Conservation (phyloP, 371 early-diverging fungal genomes). For the Smittium culicis region DNA sequence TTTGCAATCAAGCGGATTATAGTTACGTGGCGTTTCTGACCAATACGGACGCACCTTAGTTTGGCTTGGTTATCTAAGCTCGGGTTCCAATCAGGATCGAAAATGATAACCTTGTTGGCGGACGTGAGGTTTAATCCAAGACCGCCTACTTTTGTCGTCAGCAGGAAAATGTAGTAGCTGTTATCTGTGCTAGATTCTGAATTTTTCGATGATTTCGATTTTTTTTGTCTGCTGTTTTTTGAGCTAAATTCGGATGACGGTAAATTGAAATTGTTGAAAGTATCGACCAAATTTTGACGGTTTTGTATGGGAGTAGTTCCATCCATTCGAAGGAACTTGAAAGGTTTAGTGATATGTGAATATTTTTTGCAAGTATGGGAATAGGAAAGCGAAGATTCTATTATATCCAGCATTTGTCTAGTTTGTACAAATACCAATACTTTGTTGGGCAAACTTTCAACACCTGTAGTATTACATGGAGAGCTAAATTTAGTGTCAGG, state of each 20-base stretch:
- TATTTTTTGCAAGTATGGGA: slow-evolving; percentile 21
- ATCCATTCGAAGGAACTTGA: slow-evolving; percentile 78
- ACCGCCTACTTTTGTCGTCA: slow-evolving; percentile 96
- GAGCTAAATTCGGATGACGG: neutral
- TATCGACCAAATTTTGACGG: slow-evolving; percentile 70
- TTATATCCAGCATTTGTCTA: slow-evolving; percentile 88
- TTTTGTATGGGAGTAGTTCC: slow-evolving; percentile 78
- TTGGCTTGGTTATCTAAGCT: slow-evolving; percentile 93
- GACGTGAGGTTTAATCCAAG: slow-evolving; percentile 92
- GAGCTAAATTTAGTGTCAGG: too few relatives aligned
- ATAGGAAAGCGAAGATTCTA: slow-evolving; percentile 45
- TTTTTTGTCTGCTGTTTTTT: neutral
- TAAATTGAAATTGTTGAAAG: slow-evolving; percentile 35
- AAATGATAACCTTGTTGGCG: slow-evolving; percentile 90
- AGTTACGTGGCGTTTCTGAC: slow-evolving; percentile 78
- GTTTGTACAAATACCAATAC: slow-evolving; percentile 94
- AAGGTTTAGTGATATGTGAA: slow-evolving; percentile 10
- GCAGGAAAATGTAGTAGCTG: slow-evolving; percentile 69
- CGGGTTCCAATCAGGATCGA: slow-evolving; percentile 98
- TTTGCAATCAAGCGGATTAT: slow-evolving; percentile 95
- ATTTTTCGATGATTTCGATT: too few relatives aligned
- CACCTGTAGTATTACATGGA: too few relatives aligned
- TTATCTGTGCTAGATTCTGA: slow-evolving; percentile 37
- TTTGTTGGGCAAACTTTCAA: slow-evolving; percentile 50
- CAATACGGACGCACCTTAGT: slow-evolving; percentile 93